Percentiles rank a stretch among this genome's conserved stretches.
These are phyloP conservation scores for Tricholoma matsutake DNA, from an alignment of 768 basidiomycete genomes.

Conservation along the genomic window DNA sequence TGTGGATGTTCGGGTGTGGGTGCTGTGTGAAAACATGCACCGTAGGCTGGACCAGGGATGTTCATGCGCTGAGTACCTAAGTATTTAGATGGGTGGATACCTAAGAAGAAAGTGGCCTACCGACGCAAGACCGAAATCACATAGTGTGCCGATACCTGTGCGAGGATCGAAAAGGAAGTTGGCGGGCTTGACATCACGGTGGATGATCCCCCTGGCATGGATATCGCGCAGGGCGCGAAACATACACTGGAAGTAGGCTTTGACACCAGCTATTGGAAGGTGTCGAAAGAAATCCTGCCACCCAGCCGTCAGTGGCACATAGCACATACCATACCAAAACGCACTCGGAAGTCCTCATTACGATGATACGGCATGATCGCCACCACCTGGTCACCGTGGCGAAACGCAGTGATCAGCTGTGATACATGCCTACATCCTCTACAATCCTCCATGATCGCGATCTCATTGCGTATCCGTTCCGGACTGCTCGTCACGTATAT, in stretches of 20 bases:
- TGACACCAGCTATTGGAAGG: slow-evolving; percentile 74
- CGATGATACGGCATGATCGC: slow-evolving; percentile 91
- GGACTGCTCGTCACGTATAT: slow-evolving; percentile 97
- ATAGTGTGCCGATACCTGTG: slow-evolving; percentile 79
- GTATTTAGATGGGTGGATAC: background rate
- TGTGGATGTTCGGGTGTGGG: slow-evolving; percentile 64
- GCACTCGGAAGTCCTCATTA: slow-evolving; percentile 90
- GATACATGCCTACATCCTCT: slow-evolving; percentile 85
- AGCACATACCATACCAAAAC: slow-evolving; percentile 25
- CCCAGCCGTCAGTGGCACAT: slow-evolving; percentile 1
- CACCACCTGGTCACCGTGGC: slow-evolving; percentile 88
- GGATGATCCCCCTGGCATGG: slow-evolving; percentile 83
- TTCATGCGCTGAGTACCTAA: slow-evolving; percentile 51
- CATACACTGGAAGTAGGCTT: slow-evolving; percentile 86
- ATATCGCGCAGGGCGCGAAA: slow-evolving; percentile 88
- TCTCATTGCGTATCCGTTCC: slow-evolving; percentile 88
- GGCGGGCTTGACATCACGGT: slow-evolving; percentile 97
- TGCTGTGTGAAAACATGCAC: slow-evolving; percentile 76
- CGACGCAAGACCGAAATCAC: slow-evolving; percentile 95
- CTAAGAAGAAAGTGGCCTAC: slow-evolving; percentile 43
- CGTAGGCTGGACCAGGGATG: slow-evolving; percentile 35
- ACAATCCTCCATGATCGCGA: slow-evolving; percentile 83
- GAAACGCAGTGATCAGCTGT: slow-evolving; percentile 92
- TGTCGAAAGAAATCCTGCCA: slow-evolving; percentile 71
- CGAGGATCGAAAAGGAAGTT: slow-evolving; percentile 93